These are phyloP conservation scores for Colletotrichum orchidophilum DNA, from an alignment of 2,329 filamentous ascomycete species.

Conservation along the genomic window DNA sequence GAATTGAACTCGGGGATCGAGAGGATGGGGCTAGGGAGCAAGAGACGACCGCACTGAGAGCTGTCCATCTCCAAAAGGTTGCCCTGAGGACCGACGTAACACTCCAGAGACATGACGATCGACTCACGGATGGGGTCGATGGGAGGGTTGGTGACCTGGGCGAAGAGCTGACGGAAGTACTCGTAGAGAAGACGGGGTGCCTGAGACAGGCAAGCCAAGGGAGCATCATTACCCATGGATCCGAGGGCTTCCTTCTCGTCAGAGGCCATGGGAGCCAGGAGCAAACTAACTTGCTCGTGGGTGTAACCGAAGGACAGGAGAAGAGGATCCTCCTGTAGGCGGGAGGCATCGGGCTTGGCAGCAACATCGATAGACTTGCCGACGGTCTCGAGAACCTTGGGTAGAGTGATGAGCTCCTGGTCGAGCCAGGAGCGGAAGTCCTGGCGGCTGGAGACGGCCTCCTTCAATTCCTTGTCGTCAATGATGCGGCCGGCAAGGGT, in stretches of 20 bases:
- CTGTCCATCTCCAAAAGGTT: conserved; percentile 95
- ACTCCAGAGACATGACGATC: conserved; percentile 97
- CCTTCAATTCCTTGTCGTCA: conserved; percentile 91
- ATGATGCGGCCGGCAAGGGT: conserved; percentile 91
- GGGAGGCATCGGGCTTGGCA: conserved; percentile 72
- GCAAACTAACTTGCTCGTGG: conserved; percentile 90
- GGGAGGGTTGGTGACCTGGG: conserved; percentile 96
- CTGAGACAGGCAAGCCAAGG: conserved; percentile 88
- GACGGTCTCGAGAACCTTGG: conserved; percentile 74
- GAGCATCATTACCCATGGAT: conserved; percentile 98
- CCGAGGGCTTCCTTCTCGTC: conserved; percentile 97
- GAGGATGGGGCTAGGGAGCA: conserved; percentile 88
- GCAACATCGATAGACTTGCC: conserved; percentile 69
- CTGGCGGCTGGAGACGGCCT: conserved; percentile 83
- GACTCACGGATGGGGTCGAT: conserved; percentile 98
- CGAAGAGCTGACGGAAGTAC: conserved; percentile 98
- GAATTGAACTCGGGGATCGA: conserved; percentile 92
- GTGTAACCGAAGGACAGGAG: conserved; percentile 93
- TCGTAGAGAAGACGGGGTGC: conserved; percentile 91
- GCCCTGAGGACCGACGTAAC: conserved; percentile 94
- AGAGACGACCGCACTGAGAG: conserved; percentile 85
- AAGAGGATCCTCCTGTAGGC: conserved; percentile 84
- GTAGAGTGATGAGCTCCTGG: conserved; percentile 83
- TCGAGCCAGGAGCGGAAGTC: conserved; percentile 92
- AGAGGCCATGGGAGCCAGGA: conserved; percentile 94